Conservation (phyloP, 305 asterid species). For the Fraxinus greggii region DNA sequence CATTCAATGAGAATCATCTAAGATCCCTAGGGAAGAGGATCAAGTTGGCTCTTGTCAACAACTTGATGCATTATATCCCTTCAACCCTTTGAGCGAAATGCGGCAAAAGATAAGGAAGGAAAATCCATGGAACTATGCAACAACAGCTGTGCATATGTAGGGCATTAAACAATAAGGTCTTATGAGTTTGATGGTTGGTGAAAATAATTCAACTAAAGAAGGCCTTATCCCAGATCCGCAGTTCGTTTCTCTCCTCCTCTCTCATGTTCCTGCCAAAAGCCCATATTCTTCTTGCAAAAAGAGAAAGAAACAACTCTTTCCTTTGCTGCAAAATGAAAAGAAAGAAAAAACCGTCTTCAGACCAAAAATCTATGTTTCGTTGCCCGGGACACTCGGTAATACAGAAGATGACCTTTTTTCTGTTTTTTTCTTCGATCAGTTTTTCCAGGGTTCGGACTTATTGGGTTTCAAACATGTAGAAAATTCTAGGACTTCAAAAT, state of each 20-base stretch:
- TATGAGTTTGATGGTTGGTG: conserved; percentile 8
- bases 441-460: not conserved
- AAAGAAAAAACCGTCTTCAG: not conserved
- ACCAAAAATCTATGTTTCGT: not conserved
- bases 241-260: not conserved
- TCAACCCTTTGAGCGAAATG: not conserved
- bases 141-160: conserved; percentile 3
- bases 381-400: not conserved
- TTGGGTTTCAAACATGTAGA: not conserved
- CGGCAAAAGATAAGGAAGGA: not conserved
- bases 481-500: not conserved
- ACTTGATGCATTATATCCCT: not conserved
- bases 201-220: not conserved
- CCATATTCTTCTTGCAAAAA: not conserved
- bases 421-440: not conserved
- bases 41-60: not conserved
- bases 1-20: conserved; percentile 6
- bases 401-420: not conserved
- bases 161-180: not conserved
- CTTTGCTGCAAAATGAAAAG: not conserved
- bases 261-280: not conserved
- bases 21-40: not conserved
- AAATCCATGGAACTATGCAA: not conserved
- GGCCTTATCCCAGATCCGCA: not conserved
- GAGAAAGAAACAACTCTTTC: not conserved